Evolutionary conservation across 106 monocot species (phyloP).

Genomic region (Phalaenopsis equestris): DNA sequence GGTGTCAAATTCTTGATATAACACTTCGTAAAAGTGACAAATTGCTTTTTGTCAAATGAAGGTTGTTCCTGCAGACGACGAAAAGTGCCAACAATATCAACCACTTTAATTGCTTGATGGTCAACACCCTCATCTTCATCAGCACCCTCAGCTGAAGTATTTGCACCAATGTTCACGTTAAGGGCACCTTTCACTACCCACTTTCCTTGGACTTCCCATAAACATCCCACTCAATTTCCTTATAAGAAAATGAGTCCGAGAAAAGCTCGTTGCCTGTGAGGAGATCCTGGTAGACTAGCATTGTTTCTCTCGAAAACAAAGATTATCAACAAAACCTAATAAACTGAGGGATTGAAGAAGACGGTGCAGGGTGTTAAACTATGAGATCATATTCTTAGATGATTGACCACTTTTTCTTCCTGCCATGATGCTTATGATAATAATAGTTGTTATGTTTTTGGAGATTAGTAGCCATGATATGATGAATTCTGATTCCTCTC

Average conservation of each 20-base stretch:
- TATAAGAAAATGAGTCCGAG: constrained; percentile 73
- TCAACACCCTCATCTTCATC: constrained; percentile 85
- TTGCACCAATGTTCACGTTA: constrained; percentile 79
- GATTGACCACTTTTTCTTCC: too few relatives aligned
- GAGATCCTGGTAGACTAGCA: constrained; percentile 77
- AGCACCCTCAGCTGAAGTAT: constrained; percentile 87
- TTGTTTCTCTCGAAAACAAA: constrained; percentile 11
- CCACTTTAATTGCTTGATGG: constrained; percentile 66
- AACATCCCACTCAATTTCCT: constrained; percentile 63
- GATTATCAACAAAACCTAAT: too few relatives aligned
- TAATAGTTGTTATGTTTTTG: too few relatives aligned
- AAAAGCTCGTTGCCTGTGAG: constrained; percentile 82
- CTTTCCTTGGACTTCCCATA: constrained; percentile 96
- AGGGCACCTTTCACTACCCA: constrained; percentile 76
- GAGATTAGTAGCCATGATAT: too few relatives aligned
- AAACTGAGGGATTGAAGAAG: too few relatives aligned
- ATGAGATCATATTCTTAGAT: too few relatives aligned
- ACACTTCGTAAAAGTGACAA: constrained; percentile 64
- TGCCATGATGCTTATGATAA: too few relatives aligned
- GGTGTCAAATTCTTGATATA: constrained; percentile 50
- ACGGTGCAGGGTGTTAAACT: too few relatives aligned
- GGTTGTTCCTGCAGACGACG: constrained; percentile 94
- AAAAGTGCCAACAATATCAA: constrained; percentile 87
- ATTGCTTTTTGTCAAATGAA: constrained; percentile 78
- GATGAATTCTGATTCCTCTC: too few relatives aligned